Conservation (phyloP, 192 early-diverging fungal species). For the Pecoramyces ruminantium region DNA sequence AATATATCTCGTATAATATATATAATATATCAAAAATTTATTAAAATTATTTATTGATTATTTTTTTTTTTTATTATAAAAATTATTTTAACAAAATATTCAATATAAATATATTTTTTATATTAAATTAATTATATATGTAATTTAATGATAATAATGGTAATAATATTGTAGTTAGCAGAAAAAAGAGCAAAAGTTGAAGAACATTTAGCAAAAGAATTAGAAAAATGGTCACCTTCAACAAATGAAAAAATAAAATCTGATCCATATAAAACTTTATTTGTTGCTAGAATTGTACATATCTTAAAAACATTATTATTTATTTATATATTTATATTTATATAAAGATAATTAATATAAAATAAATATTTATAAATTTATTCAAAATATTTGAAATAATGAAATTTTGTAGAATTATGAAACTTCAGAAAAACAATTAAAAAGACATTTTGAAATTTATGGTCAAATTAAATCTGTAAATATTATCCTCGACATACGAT, state of each 20-base stretch:
- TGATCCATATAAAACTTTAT: conserved; percentile 85
- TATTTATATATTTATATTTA: neutral
- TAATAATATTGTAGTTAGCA: neutral
- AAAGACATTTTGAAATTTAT: conserved; percentile 58
- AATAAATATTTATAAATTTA: no score
- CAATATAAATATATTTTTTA: no score
- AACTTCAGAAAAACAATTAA: conserved; percentile 58
- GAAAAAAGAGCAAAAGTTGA: conserved; percentile 14
- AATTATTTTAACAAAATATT: no score
- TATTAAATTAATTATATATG: no score
- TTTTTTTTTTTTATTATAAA: no score
- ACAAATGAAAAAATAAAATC: conserved; percentile 52
- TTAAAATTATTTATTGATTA: no score
- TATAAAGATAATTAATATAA: neutral
- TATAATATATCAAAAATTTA: no score
- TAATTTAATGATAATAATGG: no score
- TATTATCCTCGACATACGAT: no score
- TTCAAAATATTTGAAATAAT: no score
- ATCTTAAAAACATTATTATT: no score
- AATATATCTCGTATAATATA: no score
- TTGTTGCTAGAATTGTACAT: conserved; percentile 62
- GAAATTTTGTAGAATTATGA: conserved; percentile 30
- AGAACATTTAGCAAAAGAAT: conserved; percentile 31
- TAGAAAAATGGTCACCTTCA: conserved; percentile 56
- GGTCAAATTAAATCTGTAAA: conserved; percentile 64